These are phyloP conservation scores for Psidium friedrichsthalianum DNA, from an alignment of 345 rosid species.

Conservation along the genomic window DNA sequence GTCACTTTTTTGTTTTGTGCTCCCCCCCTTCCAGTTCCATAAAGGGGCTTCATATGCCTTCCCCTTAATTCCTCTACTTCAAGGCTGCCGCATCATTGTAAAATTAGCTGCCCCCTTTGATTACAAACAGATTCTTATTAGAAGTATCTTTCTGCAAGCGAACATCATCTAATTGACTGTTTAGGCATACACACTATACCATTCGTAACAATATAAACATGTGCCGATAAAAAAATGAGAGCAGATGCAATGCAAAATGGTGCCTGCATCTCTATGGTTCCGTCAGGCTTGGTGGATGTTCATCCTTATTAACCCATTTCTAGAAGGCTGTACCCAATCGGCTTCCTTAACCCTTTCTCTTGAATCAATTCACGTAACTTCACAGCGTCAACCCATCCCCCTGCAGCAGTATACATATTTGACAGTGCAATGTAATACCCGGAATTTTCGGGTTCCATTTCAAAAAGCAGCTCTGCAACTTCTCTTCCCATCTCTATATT, in stretches of 20 bases:
- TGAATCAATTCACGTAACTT: background rate
- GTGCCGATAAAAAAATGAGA: background rate
- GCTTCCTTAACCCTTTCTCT: background rate
- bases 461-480: constrained; percentile 42
- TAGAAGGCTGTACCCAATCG: background rate
- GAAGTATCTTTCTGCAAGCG: background rate
- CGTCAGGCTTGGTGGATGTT: background rate
- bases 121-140: background rate
- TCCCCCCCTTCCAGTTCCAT: background rate
- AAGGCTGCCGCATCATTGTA: background rate
- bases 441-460: constrained; percentile 44
- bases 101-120: background rate
- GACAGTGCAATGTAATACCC: constrained; percentile 33
- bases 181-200: background rate
- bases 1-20: background rate
- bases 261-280: background rate
- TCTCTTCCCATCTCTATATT: constrained; percentile 29
- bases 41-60: background rate
- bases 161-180: background rate
- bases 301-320: background rate
- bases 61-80: background rate
- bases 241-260: background rate
- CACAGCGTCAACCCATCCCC: background rate
- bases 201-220: background rate
- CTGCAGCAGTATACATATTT: constrained; percentile 9